A percentile compares a stretch with the other conserved stretches of the same genome.
phyloP scores from a whole-genome alignment of 306 rosid species.

The Myrica gale region DNA sequence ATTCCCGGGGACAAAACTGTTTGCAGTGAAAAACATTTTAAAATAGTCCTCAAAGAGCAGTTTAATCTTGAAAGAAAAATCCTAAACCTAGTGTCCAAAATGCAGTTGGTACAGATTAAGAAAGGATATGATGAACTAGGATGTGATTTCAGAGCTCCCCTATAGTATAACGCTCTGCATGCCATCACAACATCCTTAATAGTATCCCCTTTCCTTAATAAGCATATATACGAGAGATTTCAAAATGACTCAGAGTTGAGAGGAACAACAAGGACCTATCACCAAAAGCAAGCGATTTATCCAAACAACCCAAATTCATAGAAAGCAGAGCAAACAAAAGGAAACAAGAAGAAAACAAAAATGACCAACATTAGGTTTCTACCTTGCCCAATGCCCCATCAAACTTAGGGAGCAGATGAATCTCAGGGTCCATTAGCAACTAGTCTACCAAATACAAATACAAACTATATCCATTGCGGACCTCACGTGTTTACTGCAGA shows the following conservation, averaged over 20 bases:
- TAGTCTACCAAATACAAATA: background rate
- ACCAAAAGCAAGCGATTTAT: background rate
- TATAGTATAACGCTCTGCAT: slow-evolving; percentile 5
- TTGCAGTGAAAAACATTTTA: slow-evolving; percentile 29
- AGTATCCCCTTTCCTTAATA: background rate
- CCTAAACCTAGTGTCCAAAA: slow-evolving; percentile 22
- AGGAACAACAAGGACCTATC: background rate
- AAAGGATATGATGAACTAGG: slow-evolving; percentile 7
- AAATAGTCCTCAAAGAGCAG: slow-evolving; percentile 27
- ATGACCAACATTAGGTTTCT: background rate
- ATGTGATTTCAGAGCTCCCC: slow-evolving; percentile 23
- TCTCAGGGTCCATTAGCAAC: background rate
- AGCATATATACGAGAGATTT: background rate
- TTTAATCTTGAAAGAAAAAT: slow-evolving; percentile 24
- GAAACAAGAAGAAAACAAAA: slow-evolving; percentile 11
- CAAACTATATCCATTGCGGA: background rate
- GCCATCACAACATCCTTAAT: background rate
- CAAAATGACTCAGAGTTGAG: background rate
- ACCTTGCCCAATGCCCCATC: background rate
- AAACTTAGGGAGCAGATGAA: background rate
- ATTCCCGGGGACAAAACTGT: slow-evolving; percentile 50
- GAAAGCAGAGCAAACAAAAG: slow-evolving; percentile 6
- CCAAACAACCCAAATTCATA: slow-evolving; percentile 6
- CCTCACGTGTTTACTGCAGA: background rate
- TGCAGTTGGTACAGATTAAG: slow-evolving; percentile 20